phyloP scores from a whole-genome alignment of 805 yeast genomes.

The Pichia manshurica region DNA sequence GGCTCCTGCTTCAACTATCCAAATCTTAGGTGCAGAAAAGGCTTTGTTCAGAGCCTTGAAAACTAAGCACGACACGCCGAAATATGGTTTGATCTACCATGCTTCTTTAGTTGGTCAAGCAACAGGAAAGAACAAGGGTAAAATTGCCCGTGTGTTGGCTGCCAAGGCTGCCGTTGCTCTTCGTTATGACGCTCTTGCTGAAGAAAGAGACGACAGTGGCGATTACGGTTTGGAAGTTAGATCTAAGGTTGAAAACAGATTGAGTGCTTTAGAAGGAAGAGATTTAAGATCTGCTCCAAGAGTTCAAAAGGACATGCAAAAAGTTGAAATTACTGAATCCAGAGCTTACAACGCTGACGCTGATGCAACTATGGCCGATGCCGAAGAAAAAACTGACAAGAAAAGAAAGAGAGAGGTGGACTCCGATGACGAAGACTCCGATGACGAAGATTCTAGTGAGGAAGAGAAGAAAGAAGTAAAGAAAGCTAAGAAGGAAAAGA shows the following conservation, averaged over 20 bases:
- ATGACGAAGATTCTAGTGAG: conserved; percentile 21
- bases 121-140: conserved; percentile 96
- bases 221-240: conserved; percentile 89
- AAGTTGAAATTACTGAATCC: conserved; percentile 80
- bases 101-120: conserved; percentile 98
- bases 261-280: conserved; percentile 94
- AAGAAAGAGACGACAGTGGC: conserved; percentile 94
- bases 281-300: conserved; percentile 87
- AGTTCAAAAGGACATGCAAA: conserved; percentile 75
- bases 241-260: conserved; percentile 89
- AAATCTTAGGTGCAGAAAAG: conserved; percentile 98
- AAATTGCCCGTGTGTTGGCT: conserved; percentile 96
- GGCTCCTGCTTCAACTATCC: conserved; percentile 98
- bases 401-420: conserved; percentile 25
- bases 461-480: conserved; percentile 20
- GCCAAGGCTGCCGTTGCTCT: conserved; percentile 97
- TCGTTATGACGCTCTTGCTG: conserved; percentile 94
- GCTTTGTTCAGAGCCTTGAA: conserved; percentile 97
- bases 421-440: conserved; percentile 23
- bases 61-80: conserved; percentile 98
- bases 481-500: conserved; percentile 23
- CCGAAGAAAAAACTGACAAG: conserved; percentile 17
- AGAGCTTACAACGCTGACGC: conserved; percentile 94
- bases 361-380: conserved; percentile 38
- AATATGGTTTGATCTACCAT: conserved; percentile 94